phyloP scores from a whole-genome alignment of 768 basidiomycete genomes.

The Russula sp. region DNA sequence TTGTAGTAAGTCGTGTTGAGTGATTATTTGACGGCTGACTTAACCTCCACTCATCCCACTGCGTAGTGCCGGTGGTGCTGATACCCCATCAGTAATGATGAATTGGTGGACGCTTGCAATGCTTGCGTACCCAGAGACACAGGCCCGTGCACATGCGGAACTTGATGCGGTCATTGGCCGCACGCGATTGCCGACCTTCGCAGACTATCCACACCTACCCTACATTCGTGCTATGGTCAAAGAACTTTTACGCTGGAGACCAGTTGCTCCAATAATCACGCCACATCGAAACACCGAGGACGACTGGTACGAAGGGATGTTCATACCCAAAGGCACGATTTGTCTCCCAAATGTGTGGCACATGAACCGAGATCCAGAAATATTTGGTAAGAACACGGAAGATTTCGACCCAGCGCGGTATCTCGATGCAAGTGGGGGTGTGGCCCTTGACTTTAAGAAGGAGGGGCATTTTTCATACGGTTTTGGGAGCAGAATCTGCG shows the following conservation, averaged over 20 bases:
- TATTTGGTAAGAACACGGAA: neutral
- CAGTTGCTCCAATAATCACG: neutral
- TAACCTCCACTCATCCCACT: no score
- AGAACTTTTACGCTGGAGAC: conserved; percentile 3
- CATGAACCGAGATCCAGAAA: neutral
- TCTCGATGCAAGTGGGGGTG: neutral
- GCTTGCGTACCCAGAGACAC: conserved; percentile 8
- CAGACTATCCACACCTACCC: conserved; percentile 10
- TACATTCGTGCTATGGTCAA: conserved; percentile 16
- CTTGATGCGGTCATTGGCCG: conserved; percentile 7
- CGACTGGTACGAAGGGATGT: conserved; percentile 7
- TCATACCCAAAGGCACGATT: neutral
- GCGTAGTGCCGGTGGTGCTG: neutral
- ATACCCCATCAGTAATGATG: neutral
- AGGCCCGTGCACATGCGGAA: neutral
- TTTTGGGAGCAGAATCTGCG: neutral
- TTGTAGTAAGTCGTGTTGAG: neutral
- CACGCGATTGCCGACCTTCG: conserved; percentile 2
- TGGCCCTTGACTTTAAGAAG: neutral
- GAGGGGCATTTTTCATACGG: neutral
- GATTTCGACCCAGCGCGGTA: neutral
- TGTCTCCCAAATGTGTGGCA: neutral
- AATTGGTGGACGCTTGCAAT: conserved; percentile 1
- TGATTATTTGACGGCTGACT: neutral
- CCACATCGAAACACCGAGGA: neutral